These are phyloP conservation scores for Pharus latifolius DNA, from an alignment of 176 grass and related monocot genomes.

Conservation along the genomic window DNA sequence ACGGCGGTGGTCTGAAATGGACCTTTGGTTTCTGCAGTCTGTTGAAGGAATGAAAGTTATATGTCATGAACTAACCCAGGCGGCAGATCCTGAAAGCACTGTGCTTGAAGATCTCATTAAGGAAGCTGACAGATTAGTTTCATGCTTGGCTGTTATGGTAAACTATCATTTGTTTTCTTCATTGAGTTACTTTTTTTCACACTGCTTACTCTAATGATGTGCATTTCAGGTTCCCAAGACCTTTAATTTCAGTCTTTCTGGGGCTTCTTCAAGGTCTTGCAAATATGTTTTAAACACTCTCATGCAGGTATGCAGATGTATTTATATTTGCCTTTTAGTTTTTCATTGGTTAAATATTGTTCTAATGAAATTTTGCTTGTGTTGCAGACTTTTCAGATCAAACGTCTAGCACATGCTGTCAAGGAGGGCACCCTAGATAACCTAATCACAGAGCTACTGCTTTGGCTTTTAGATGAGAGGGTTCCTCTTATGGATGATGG, in stretches of 20 bases:
- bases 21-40: slow-evolving; percentile 52
- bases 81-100: slow-evolving; percentile 53
- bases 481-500: slow-evolving; percentile 99
- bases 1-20: not conserved
- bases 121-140: slow-evolving; percentile 95
- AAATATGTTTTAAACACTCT: slow-evolving; percentile 99
- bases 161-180: slow-evolving; percentile 5
- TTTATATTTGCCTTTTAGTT: not conserved
- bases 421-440: slow-evolving; percentile 89
- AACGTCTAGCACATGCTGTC: slow-evolving; percentile 85
- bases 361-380: not conserved
- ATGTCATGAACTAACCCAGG: slow-evolving; percentile 91
- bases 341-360: not conserved
- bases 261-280: slow-evolving; percentile 94
- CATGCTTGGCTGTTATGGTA: slow-evolving; percentile 88
- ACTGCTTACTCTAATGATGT: not conserved
- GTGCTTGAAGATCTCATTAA: slow-evolving; percentile 78
- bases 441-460: slow-evolving; percentile 93
- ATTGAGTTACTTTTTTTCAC: slow-evolving; percentile 6
- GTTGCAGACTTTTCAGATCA: slow-evolving; percentile 84
- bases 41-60: slow-evolving; percentile 99
- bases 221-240: slow-evolving; percentile 74
- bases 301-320: slow-evolving; percentile 64
- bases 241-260: slow-evolving; percentile 96
- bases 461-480: slow-evolving; percentile 98